phyloP scores from a whole-genome alignment of 805 yeast genomes.

The Kurtzmaniella cleridarum region DNA sequence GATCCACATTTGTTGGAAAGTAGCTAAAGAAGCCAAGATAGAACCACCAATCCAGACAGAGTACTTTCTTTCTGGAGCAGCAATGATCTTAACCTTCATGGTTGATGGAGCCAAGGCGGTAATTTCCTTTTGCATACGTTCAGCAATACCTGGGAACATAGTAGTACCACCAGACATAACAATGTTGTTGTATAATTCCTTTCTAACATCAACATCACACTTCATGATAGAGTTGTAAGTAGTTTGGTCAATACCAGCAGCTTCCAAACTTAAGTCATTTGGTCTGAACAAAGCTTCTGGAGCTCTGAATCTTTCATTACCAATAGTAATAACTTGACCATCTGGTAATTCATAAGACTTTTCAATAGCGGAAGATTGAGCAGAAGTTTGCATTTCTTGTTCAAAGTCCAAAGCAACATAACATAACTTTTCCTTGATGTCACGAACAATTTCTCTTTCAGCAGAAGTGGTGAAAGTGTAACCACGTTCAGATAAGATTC shows the following conservation, averaged over 20 bases:
- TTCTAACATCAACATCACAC: slow-evolving; percentile 99
- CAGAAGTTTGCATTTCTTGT: slow-evolving; percentile 98
- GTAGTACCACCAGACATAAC: slow-evolving; percentile 99
- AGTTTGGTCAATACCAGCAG: slow-evolving; percentile 99
- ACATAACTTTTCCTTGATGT: slow-evolving; percentile 97
- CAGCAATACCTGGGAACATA: slow-evolving; percentile 99
- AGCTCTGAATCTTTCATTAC: slow-evolving; percentile 99
- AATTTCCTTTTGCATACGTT: slow-evolving; percentile 99
- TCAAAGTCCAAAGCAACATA: slow-evolving; percentile 98
- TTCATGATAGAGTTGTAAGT: slow-evolving; percentile 92
- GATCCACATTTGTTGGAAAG: slow-evolving; percentile 99
- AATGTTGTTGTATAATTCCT: slow-evolving; percentile 97
- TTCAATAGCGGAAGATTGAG: slow-evolving; percentile 97
- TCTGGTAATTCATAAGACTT: slow-evolving; percentile 99
- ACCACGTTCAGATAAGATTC: slow-evolving; percentile 97
- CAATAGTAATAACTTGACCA: slow-evolving; percentile 98
- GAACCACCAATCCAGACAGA: slow-evolving; percentile 99
- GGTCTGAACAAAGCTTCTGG: slow-evolving; percentile 99
- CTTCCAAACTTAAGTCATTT: slow-evolving; percentile 81
- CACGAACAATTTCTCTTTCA: slow-evolving; percentile 93
- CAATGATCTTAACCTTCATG: slow-evolving; percentile 98
- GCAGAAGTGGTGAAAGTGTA: slow-evolving; percentile 98
- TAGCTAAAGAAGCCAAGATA: slow-evolving; percentile 94
- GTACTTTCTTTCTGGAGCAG: slow-evolving; percentile 99
- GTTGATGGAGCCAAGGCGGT: slow-evolving; percentile 99